phyloP scores from a whole-genome alignment of 768 basidiomycete genomes.

The Gloeostereum incarnatum region DNA sequence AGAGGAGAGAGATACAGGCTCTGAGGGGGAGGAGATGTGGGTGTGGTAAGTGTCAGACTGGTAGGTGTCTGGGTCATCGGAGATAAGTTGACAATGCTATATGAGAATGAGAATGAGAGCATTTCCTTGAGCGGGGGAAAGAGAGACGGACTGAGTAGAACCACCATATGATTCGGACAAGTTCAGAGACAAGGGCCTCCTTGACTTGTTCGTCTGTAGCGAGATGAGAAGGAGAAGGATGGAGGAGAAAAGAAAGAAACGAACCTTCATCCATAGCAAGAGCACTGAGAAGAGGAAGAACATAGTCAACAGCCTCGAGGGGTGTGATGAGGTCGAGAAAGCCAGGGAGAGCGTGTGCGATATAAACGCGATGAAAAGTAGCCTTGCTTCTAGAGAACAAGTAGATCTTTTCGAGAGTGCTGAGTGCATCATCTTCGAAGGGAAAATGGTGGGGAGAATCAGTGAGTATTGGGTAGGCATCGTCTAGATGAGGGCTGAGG shows the following conservation, averaged over 20 bases:
- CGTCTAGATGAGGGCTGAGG: constrained; percentile 15
- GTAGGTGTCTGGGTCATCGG: constrained; percentile 28
- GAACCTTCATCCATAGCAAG: constrained; percentile 83
- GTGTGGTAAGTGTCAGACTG: no score
- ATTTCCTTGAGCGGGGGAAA: neutral
- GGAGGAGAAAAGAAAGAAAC: constrained; percentile 12
- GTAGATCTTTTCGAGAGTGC: constrained; percentile 85
- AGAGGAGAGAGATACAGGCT: no score
- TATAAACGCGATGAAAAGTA: constrained; percentile 58
- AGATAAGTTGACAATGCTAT: constrained; percentile 61
- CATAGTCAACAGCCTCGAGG: constrained; percentile 86
- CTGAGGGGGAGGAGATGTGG: no score
- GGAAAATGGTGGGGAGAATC: constrained; percentile 30
- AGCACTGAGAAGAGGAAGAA: constrained; percentile 79
- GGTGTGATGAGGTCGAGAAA: constrained; percentile 73
- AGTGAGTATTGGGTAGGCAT: constrained; percentile 21
- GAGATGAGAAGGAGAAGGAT: constrained; percentile 6
- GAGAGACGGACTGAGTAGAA: constrained; percentile 55
- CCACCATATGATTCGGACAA: constrained; percentile 87
- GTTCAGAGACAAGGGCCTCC: constrained; percentile 75
- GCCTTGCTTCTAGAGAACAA: constrained; percentile 73
- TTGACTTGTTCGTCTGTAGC: constrained; percentile 73
- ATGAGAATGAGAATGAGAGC: constrained; percentile 5
- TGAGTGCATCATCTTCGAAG: constrained; percentile 74
- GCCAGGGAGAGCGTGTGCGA: constrained; percentile 74